Evolutionary conservation across 345 rosid genomes (phyloP).

Genomic region (Raphanus sativus): DNA sequence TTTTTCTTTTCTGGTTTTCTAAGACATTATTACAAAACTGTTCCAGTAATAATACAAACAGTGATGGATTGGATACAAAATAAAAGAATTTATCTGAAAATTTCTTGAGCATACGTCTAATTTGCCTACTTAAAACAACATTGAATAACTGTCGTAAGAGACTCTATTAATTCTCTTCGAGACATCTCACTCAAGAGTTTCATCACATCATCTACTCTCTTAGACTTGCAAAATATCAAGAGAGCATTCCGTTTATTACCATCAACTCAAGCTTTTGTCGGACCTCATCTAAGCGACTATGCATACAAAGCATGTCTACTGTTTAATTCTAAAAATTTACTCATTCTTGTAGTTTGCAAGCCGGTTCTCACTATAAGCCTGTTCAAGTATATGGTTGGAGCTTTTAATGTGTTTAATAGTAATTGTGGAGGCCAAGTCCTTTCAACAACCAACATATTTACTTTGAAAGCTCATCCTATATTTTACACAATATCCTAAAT

Average conservation of each 20-base stretch:
- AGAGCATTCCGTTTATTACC: constrained; percentile 14
- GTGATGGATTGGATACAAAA: constrained; percentile 8
- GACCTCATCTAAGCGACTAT: constrained; percentile 25
- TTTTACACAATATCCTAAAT: too few relatives aligned
- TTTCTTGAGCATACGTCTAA: constrained; percentile 21
- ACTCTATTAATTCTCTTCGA: constrained; percentile 27
- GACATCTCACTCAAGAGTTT: constrained; percentile 33
- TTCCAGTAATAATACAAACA: constrained; percentile 21
- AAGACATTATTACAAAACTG: constrained; percentile 19
- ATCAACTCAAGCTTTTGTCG: constrained; percentile 26
- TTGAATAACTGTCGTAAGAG: constrained; percentile 41
- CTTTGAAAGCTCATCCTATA: too few relatives aligned
- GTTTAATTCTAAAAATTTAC: too few relatives aligned
- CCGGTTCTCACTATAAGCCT: background rate
- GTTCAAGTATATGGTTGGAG: background rate
- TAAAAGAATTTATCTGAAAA: constrained; percentile 23
- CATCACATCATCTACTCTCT: constrained; percentile 35
- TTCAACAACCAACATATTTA: background rate
- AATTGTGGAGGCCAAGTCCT: background rate
- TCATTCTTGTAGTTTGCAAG: background rate
- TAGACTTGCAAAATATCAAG: constrained; percentile 36
- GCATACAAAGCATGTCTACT: constrained; percentile 24
- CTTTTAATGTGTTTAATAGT: background rate
- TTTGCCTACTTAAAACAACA: constrained; percentile 33
- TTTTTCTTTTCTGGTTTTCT: background rate